A percentile compares a stretch with the other conserved stretches of the same genome.
phyloP scores from a whole-genome alignment of 2,329 filamentous ascomycete species.

The Cercospora beticola region DNA sequence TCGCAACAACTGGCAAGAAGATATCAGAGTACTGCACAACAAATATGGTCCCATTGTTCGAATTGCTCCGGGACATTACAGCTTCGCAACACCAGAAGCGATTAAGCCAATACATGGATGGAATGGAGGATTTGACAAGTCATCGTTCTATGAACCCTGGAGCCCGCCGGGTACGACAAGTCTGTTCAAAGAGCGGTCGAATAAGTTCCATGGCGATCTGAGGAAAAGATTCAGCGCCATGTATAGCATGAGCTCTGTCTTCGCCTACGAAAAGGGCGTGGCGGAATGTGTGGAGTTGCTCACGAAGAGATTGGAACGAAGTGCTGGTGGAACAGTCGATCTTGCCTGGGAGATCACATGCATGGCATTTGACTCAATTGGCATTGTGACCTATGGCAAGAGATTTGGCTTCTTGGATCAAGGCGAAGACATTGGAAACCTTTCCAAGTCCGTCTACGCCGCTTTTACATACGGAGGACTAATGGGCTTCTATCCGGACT shows the following conservation, averaged over 20 bases:
- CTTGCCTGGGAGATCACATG: constrained; percentile 15
- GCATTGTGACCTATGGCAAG: constrained; percentile 37
- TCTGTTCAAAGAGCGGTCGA: constrained; percentile 17
- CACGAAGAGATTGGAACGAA: background rate
- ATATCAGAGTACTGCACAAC: constrained; percentile 52
- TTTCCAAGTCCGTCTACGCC: constrained; percentile 11
- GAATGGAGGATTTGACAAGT: constrained; percentile 32
- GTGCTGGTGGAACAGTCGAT: constrained; percentile 6
- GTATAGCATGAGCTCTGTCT: constrained; percentile 18
- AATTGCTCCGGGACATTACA: constrained; percentile 72
- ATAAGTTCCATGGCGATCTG: constrained; percentile 16
- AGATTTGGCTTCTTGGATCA: constrained; percentile 42
- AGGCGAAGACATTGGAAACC: constrained; percentile 36
- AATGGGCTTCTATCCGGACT: constrained; percentile 13
- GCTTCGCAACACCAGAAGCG: constrained; percentile 66
- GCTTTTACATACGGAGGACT: constrained; percentile 11
- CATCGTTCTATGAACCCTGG: constrained; percentile 24
- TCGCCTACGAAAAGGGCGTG: constrained; percentile 12
- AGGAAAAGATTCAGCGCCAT: constrained; percentile 15
- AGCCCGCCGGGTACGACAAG: constrained; percentile 14
- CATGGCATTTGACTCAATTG: constrained; percentile 42
- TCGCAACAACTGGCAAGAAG: constrained; percentile 17
- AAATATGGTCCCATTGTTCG: constrained; percentile 67
- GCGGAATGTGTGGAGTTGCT: constrained; percentile 12
- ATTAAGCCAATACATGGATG: constrained; percentile 44